A percentile compares a stretch with the other conserved stretches of the same genome.
phyloP scores from a whole-genome alignment of 495 filamentous ascomycete species.

The Aspergillus biplanus region DNA sequence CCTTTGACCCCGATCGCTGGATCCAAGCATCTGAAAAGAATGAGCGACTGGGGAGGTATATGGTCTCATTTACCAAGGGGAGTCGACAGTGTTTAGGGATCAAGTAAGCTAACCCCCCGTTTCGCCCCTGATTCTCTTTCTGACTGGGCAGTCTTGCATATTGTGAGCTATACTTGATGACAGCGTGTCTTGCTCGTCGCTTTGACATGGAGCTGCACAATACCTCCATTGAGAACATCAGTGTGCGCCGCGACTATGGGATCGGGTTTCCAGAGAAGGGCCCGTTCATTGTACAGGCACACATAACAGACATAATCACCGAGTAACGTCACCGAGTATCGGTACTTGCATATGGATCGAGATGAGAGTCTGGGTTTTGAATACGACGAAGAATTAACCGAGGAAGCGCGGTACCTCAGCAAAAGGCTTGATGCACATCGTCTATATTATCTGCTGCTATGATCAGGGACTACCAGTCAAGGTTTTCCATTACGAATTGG shows the following conservation, averaged over 20 bases:
- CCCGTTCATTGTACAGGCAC: too few relatives aligned
- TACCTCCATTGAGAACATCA: conserved; percentile 37
- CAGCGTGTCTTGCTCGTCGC: conserved; percentile 41
- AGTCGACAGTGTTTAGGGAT: conserved; percentile 51
- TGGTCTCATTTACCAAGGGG: conserved; percentile 50
- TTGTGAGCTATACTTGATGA: conserved; percentile 40
- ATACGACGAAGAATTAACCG: too few relatives aligned
- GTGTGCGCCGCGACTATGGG: conserved; percentile 28
- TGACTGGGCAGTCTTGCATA: conserved; percentile 39
- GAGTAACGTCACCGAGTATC: too few relatives aligned
- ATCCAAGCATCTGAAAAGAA: conserved; percentile 26
- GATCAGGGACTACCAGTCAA: too few relatives aligned
- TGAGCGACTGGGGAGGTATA: conserved; percentile 33
- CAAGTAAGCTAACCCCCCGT: conserved; percentile 34
- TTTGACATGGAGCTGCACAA: conserved; percentile 43
- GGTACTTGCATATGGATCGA: too few relatives aligned
- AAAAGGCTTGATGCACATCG: too few relatives aligned
- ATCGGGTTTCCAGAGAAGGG: conserved; percentile 23
- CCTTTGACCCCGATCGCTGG: conserved; percentile 57
- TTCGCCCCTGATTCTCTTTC: not conserved
- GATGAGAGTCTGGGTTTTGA: too few relatives aligned
- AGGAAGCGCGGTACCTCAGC: too few relatives aligned
- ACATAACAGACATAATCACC: too few relatives aligned
- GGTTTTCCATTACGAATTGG: too few relatives aligned
- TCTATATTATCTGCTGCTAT: too few relatives aligned